Base-by-base conservation (phyloP, 768 basidiomycete species). In the Macrocybe gigantea region DNA sequence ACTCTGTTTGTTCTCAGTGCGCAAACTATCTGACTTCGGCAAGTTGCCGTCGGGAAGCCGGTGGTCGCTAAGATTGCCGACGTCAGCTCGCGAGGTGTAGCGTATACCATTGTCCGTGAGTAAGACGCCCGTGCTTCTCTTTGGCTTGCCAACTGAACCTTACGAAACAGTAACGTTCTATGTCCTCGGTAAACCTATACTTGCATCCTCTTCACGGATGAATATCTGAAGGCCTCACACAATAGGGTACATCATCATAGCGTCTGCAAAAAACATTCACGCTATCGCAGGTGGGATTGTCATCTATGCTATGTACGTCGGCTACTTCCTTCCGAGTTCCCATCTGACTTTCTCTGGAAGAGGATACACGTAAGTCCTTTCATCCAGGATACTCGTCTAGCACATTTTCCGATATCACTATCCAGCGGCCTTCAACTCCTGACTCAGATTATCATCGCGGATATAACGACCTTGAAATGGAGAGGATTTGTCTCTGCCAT, bases 51-150 rank as follows among this genome's bases (percentile, higher is more conserved):
- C 40, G 73, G 73, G 36, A 87, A 88, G 64, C 86, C 87, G 1
- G 69, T 85, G 34, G 79, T 86, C 52, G 85, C 87, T 1, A 88
- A 88, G 63, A 61, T 87, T 36, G 79, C 85, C 7, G 86, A 89
- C 60, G 78, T 85, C 6, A 67, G 77, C 10, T 86, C 85, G 15
- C 74, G 87, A 55, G 82, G 80, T 13, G 72, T 71, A 37, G 81
- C 84, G 1, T 88, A 80, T 57, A 65, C 74, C 30, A 52, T 73
- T 35, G 79, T 83, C 47, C 57, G 79, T 80, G 54, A 68, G 79
- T 74, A 12, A 38, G 11, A 3, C n/a, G 34, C 12, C 38, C 12
- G 11, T 38, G 12, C 8, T 13, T 37, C 40, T 33, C 2, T 32
- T 12, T 3, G n/a, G 12, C 38, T 48, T 10, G 41, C 42, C 11